These are phyloP conservation scores for Plantago coronopus DNA, from an alignment of 305 asterid species.

Conservation along the genomic window DNA sequence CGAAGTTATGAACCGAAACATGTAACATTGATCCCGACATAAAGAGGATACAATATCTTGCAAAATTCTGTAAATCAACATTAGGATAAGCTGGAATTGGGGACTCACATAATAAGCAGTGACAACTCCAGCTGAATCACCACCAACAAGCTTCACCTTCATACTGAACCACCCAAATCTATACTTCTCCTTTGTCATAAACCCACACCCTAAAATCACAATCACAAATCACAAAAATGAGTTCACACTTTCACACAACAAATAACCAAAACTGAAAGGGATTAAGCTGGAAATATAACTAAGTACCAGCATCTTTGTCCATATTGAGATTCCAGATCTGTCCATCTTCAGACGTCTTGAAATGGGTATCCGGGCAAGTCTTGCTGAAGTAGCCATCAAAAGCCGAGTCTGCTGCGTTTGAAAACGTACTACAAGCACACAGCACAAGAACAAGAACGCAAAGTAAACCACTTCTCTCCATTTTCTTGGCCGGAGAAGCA, in stretches of 20 bases:
- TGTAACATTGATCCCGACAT: no score
- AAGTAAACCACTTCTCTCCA: conserved; percentile 34
- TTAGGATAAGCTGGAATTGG: not conserved
- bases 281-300: no score
- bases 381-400: conserved; percentile 70
- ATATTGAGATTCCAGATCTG: conserved; percentile 81
- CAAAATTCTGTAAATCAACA: no score
- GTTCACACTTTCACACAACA: no score
- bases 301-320: conserved; percentile 57
- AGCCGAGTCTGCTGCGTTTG: conserved; percentile 26
- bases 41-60: no score
- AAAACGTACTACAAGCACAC: conserved; percentile 3
- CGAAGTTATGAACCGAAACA: no score
- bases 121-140: conserved; percentile 94
- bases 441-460: conserved; percentile 15
- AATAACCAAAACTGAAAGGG: no score
- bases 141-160: conserved; percentile 79
- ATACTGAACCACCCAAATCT: conserved; percentile 97
- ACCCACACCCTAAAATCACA: conserved; percentile 63
- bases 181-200: conserved; percentile 67
- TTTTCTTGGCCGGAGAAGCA: conserved; percentile 12
- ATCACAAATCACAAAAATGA: not conserved
- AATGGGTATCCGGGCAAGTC: conserved; percentile 65
- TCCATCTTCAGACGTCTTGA: conserved; percentile 83
- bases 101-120: conserved; percentile 78